These are phyloP conservation scores for Dalechampia spathulata DNA, from an alignment of 441 rosid species.

Conservation along the genomic window DNA sequence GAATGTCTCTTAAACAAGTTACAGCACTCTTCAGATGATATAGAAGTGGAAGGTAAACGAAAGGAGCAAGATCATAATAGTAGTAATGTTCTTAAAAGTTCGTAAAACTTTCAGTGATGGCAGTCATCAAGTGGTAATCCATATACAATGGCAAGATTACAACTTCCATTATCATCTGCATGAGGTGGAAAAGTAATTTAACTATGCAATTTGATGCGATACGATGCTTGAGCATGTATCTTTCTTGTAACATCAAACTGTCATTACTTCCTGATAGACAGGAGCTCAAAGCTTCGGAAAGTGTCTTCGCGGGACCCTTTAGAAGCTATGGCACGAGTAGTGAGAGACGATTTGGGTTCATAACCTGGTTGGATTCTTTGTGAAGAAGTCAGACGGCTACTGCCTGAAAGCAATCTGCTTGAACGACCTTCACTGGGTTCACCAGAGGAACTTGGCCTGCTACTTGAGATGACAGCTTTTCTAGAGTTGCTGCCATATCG, in stretches of 20 bases:
- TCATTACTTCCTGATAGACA: constrained; percentile 57
- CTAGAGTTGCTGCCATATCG: constrained; percentile 67
- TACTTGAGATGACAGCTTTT: constrained; percentile 46
- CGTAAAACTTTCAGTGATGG: constrained; percentile 13
- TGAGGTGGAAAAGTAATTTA: constrained; percentile 2
- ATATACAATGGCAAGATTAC: constrained; percentile 20
- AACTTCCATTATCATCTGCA: constrained; percentile 11
- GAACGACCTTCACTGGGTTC: constrained; percentile 57
- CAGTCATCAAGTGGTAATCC: constrained; percentile 28
- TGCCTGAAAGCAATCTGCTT: constrained; percentile 49
- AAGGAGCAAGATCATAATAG: constrained; percentile 9
- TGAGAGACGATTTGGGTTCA: constrained; percentile 41
- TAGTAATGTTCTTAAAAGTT: too few relatives aligned
- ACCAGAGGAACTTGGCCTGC: constrained; percentile 74
- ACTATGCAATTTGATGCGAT: not conserved
- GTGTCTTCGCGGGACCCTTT: constrained; percentile 57
- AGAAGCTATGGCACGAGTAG: constrained; percentile 37
- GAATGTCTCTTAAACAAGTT: too few relatives aligned
- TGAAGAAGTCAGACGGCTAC: constrained; percentile 51
- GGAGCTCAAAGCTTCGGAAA: constrained; percentile 73
- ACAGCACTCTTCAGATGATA: too few relatives aligned
- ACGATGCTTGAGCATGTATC: constrained; percentile 7
- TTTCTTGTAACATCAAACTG: constrained; percentile 10
- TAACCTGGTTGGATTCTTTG: constrained; percentile 59
- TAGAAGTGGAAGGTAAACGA: not conserved